A percentile compares a stretch with the other conserved stretches of the same genome.
Evolutionary conservation across 208 protist species (phyloP).

Genomic region (Kentomonas sorsogonicus): DNA sequence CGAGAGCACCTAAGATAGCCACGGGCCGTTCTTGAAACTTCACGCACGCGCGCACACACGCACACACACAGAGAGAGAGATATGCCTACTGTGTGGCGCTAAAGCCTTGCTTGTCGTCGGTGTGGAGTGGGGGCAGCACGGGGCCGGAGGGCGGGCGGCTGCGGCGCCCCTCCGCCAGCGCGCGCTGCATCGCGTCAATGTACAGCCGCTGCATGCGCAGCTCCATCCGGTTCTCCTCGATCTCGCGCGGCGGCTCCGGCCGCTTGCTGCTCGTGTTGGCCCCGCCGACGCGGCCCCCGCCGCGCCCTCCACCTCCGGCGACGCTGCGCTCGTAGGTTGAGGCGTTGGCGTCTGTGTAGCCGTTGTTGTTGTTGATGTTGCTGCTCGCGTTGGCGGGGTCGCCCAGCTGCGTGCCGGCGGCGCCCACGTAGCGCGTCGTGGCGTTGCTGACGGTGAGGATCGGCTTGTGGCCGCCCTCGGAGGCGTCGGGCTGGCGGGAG

Average conservation of each 20-base stretch:
- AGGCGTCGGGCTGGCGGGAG: no score
- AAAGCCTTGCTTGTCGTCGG: not conserved
- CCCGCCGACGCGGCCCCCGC: not conserved
- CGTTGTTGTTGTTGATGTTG: not conserved
- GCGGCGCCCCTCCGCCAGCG: slow-evolving; percentile 20
- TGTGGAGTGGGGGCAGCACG: not conserved
- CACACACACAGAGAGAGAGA: no score
- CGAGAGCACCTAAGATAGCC: not conserved
- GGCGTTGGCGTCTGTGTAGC: no score
- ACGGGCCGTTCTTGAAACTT: no score
- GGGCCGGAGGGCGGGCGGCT: not conserved
- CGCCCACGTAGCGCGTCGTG: not conserved
- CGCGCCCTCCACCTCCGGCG: not conserved
- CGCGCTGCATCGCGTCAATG: slow-evolving; percentile 72
- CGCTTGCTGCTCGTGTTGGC: slow-evolving; percentile 6
- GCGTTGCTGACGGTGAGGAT: not conserved
- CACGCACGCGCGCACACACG: no score
- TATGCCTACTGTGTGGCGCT: no score
- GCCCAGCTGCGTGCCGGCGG: no score
- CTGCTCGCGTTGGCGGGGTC: no score
- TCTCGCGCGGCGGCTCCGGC: slow-evolving; percentile 36
- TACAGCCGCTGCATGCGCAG: slow-evolving; percentile 73
- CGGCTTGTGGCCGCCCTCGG: no score
- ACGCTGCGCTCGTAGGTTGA: not conserved
- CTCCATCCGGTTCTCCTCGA: slow-evolving; percentile 79